Conservation (phyloP, 1,139 yeast species). For the Kodamaea alishanica region DNA sequence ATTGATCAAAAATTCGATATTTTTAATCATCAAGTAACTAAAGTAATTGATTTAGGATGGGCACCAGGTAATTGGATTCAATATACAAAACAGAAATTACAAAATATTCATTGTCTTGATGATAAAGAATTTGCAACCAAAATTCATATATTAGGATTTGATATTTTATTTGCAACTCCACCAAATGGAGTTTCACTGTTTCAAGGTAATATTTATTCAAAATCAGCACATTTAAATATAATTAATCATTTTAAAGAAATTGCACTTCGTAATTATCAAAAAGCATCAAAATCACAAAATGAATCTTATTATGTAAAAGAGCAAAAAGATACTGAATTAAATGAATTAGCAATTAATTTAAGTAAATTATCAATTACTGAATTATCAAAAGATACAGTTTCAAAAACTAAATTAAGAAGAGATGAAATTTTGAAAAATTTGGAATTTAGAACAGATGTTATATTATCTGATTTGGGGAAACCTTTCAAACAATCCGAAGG, state of each 20-base stretch:
- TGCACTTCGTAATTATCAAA: constrained; percentile 19
- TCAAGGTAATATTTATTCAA: constrained; percentile 82
- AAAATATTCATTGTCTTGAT: constrained; percentile 25
- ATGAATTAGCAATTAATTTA: constrained; percentile 15
- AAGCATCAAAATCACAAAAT: constrained; percentile 4
- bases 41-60: constrained; percentile 56
- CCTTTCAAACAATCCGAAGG: constrained; percentile 66
- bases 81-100: constrained; percentile 48
- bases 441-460: constrained; percentile 46
- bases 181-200: constrained; percentile 75
- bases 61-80: constrained; percentile 98
- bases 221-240: constrained; percentile 59
- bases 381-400: constrained; percentile 10
- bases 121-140: constrained; percentile 50
- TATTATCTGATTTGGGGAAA: constrained; percentile 84
- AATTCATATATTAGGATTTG: constrained; percentile 81
- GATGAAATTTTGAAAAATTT: constrained; percentile 8
- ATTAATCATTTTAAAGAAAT: constrained; percentile 51
- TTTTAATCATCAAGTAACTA: constrained; percentile 24
- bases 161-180: constrained; percentile 72
- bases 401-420: constrained; percentile 8
- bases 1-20: constrained; percentile 29
- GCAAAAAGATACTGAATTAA: constrained; percentile 23
- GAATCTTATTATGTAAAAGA: constrained; percentile 29
- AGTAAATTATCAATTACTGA: constrained; percentile 13